Evolutionary conservation across 768 basidiomycete species (phyloP).

Genomic region (Rhizopogon sp.): DNA sequence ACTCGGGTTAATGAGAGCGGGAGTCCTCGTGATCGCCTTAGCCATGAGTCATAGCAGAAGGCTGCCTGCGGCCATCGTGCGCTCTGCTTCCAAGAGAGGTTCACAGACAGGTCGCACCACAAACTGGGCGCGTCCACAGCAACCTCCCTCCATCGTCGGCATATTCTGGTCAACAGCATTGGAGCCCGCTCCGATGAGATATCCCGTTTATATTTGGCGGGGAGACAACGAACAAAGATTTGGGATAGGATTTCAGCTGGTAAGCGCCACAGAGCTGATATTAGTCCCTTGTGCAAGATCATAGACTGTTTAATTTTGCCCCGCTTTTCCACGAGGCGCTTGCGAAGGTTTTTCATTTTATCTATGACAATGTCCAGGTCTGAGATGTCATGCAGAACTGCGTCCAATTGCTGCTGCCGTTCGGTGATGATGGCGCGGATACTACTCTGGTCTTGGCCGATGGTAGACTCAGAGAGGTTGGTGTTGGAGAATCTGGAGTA

Average conservation of each 20-base stretch:
- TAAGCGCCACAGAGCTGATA: slow-evolving; percentile 5
- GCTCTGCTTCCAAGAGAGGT: slow-evolving; percentile 2
- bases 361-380: slow-evolving; percentile 12
- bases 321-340: slow-evolving; percentile 11
- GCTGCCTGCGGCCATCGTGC: background rate
- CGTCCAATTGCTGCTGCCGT: background rate
- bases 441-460: slow-evolving; percentile 6
- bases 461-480: slow-evolving; percentile 10
- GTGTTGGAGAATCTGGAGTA: slow-evolving; percentile 3
- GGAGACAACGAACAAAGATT: slow-evolving; percentile 39
- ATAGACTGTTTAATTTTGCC: slow-evolving; percentile 12
- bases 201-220: slow-evolving; percentile 14
- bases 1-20: slow-evolving; percentile 13
- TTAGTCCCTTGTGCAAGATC: slow-evolving; percentile 15
- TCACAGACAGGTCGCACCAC: slow-evolving; percentile 36
- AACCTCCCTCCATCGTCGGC: too few relatives aligned
- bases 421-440: slow-evolving; percentile 13
- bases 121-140: too few relatives aligned
- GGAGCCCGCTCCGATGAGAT: slow-evolving; percentile 26
- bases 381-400: slow-evolving; percentile 10
- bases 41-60: slow-evolving; percentile 6
- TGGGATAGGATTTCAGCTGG: slow-evolving; percentile 38
- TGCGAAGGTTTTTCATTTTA: slow-evolving; percentile 6
- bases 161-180: slow-evolving; percentile 25
- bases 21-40: slow-evolving; percentile 1